These are phyloP conservation scores for Bruguiera sexangula DNA, from an alignment of 345 rosid genomes.

Conservation along the genomic window DNA sequence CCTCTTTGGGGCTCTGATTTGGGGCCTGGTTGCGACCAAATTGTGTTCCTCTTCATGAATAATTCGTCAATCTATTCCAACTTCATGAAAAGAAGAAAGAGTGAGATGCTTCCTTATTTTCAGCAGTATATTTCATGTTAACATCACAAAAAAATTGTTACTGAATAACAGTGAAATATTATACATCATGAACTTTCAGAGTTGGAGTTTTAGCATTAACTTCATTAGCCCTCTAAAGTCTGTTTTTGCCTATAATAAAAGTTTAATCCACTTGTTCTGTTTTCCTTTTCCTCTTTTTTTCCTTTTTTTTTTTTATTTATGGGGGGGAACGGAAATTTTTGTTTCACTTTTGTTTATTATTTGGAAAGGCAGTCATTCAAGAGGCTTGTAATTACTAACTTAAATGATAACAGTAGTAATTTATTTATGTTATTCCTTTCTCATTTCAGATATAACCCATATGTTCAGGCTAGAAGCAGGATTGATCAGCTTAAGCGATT, in stretches of 20 bases:
- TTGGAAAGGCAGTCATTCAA: neutral
- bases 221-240: neutral
- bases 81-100: too few species aligned
- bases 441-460: slow-evolving; percentile 76
- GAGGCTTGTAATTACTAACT: neutral
- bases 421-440: neutral
- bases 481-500: slow-evolving; percentile 97
- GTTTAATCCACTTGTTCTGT: neutral
- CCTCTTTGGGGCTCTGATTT: neutral
- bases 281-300: neutral
- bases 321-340: neutral
- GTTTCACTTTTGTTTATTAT: neutral
- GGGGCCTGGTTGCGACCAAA: neutral
- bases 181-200: too few species aligned
- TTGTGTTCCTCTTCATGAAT: too few species aligned
- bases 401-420: neutral
- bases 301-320: neutral
- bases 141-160: too few species aligned
- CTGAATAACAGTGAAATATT: too few species aligned
- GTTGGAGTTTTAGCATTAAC: neutral
- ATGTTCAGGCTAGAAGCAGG: slow-evolving; percentile 97
- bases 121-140: too few species aligned
- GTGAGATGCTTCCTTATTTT: too few species aligned
- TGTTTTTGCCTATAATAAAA: too few species aligned
- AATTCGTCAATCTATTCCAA: too few species aligned